phyloP scores from a whole-genome alignment of 805 yeast genomes.

The Candida loeiensis region DNA sequence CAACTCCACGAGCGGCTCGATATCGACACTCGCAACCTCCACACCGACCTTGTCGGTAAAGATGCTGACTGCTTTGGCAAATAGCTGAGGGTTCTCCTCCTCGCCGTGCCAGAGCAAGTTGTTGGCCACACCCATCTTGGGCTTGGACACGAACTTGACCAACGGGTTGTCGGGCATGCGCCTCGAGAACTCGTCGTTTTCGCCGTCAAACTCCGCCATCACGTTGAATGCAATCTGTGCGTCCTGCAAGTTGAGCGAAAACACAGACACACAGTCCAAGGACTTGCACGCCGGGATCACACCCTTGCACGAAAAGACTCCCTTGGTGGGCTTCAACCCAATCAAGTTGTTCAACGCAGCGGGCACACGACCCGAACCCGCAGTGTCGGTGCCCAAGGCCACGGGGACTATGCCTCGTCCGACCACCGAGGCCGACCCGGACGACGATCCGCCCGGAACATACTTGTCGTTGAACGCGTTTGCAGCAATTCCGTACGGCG shows the following conservation, averaged over 20 bases:
- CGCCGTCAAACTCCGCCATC: constrained; percentile 67
- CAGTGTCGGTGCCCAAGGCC: constrained; percentile 93
- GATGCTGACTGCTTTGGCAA: constrained; percentile 52
- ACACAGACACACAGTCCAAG: constrained; percentile 86
- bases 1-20: constrained; percentile 69
- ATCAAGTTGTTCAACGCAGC: constrained; percentile 89
- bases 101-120: constrained; percentile 79
- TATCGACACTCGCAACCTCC: constrained; percentile 64
- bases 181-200: constrained; percentile 77
- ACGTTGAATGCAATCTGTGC: constrained; percentile 75
- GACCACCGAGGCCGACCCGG: constrained; percentile 93
- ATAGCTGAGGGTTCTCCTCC: constrained; percentile 68
- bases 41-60: constrained; percentile 45
- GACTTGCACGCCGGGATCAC: constrained; percentile 98
- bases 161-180: constrained; percentile 65
- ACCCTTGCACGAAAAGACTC: constrained; percentile 80
- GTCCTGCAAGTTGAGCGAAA: constrained; percentile 72
- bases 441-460: constrained; percentile 93
- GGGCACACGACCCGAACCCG: constrained; percentile 97
- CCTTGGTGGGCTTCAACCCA: constrained; percentile 91
- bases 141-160: constrained; percentile 52
- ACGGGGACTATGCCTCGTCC: constrained; percentile 87
- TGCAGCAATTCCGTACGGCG: constrained; percentile 90
- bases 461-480: constrained; percentile 72
- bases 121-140: constrained; percentile 75